Base-by-base conservation (phyloP, 371 early-diverging fungal species). In the Fennellomyces sp. region DNA sequence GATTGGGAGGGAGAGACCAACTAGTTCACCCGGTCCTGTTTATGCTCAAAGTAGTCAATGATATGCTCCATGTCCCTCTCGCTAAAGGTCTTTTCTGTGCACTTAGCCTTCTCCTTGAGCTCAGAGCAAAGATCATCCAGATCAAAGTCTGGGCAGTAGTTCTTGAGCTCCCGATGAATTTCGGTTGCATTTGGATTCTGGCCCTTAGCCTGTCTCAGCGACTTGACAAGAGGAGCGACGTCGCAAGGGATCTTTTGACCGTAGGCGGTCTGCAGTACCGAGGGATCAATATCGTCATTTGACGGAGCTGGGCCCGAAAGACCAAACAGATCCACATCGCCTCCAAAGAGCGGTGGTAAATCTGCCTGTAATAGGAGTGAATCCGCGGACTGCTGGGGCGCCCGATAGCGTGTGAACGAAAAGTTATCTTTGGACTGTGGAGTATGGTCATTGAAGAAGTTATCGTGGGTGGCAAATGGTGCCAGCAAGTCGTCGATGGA, bases 391-490 rank as follows among this genome's bases (percentile, higher is more conserved):
- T 21, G 27, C n/a, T 36, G 28, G 17, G 67, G 72, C 8, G 48
- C 54, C 26, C 61, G 60, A 48, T 76, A 72, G 29, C 61, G 51
- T 5, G 70, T 30, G 35, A 76, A 72, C 28, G 68, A 15, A n/a
- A 73, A 66, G 30, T 72, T 68, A 58, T 73, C 35, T 27, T 54
- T 35, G 36, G 35, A 12, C 26, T 21, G 4, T 19, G 19, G 25
- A 41, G 41, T 1, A 41, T 19, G 17, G n/a, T n/a, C 6, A n/a
- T n/a, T n/a, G n/a, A n/a, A n/a, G n/a, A n/a, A n/a, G n/a, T n/a
- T n/a, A n/a, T n/a, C n/a, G n/a, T n/a, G n/a, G n/a, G n/a, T 75
- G 23, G 69, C 72, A 75, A 68, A 7, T 66, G 62, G 21, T 55
- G 28, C 25, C 17, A 41, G 45, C 27, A 47, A 31, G 30, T 45